Conservation (phyloP, 768 basidiomycete species). For the Tylopilus rubrobrunneus region DNA sequence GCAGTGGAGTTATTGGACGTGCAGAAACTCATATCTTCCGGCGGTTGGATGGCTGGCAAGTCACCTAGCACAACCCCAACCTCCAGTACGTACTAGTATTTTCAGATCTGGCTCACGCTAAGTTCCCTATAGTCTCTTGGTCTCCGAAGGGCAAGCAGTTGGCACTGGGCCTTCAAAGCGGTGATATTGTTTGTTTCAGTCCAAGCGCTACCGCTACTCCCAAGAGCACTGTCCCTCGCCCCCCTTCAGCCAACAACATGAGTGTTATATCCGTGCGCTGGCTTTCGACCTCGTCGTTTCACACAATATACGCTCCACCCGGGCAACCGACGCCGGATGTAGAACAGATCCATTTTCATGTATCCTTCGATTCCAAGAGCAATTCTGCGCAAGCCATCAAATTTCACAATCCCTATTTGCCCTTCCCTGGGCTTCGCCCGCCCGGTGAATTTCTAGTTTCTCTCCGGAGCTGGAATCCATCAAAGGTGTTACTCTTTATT, state of each 20-base stretch:
- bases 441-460: slow-evolving; percentile 40
- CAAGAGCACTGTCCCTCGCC: slow-evolving; percentile 54
- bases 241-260: slow-evolving; percentile 47
- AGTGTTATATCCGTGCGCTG: slow-evolving; percentile 55
- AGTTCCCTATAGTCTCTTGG: slow-evolving; percentile 59
- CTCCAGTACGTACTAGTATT: slow-evolving; percentile 45
- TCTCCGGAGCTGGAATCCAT: slow-evolving; percentile 43
- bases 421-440: slow-evolving; percentile 43
- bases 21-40: slow-evolving; percentile 39
- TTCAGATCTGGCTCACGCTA: background rate
- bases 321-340: slow-evolving; percentile 34
- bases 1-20: slow-evolving; percentile 60
- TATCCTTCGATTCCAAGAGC: slow-evolving; percentile 40
- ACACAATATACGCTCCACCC: slow-evolving; percentile 56
- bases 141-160: slow-evolving; percentile 85
- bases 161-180: slow-evolving; percentile 66
- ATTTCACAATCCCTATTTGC: slow-evolving; percentile 38
- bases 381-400: slow-evolving; percentile 35
- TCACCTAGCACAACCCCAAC: slow-evolving; percentile 50
- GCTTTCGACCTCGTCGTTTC: slow-evolving; percentile 68
- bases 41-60: slow-evolving; percentile 54
- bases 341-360: slow-evolving; percentile 40
- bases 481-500: slow-evolving; percentile 39
- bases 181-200: slow-evolving; percentile 67
- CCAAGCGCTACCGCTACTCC: slow-evolving; percentile 49